Conservation (phyloP, 805 yeast genomes). For the Yarrowia sp. region DNA sequence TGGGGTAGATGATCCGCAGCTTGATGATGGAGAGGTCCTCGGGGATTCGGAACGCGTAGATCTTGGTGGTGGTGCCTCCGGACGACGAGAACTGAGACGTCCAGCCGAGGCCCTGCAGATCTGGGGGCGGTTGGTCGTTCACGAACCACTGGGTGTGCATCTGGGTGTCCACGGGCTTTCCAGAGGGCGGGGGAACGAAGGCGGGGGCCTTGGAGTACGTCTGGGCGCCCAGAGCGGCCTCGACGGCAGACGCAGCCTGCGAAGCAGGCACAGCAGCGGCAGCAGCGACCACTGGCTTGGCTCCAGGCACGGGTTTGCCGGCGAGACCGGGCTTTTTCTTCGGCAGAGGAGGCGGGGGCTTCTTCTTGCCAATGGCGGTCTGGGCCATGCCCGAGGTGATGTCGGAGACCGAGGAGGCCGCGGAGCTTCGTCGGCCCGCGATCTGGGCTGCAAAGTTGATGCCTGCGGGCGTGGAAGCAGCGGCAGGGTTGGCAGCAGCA, state of each 20-base stretch:
- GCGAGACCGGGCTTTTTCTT: constrained; percentile 32
- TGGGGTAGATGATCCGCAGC: constrained; percentile 36
- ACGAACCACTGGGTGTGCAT: constrained; percentile 34
- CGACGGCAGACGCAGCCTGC: constrained; percentile 1
- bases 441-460: constrained; percentile 36
- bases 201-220: neutral
- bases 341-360: constrained; percentile 34
- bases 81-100: constrained; percentile 30
- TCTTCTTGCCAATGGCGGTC: constrained; percentile 27
- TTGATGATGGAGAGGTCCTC: constrained; percentile 38
- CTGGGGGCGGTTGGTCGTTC: constrained; percentile 34
- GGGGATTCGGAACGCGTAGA: constrained; percentile 35
- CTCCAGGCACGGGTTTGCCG: constrained; percentile 26
- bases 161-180: constrained; percentile 29
- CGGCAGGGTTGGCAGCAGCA: neutral
- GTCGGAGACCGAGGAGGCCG: constrained; percentile 24
- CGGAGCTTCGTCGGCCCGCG: constrained; percentile 28
- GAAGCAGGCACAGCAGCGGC: neutral
- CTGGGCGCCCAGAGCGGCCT: constrained; percentile 7
- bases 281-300: neutral
- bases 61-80: constrained; percentile 31
- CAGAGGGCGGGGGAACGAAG: constrained; percentile 8
- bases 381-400: constrained; percentile 30
- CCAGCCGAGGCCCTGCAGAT: constrained; percentile 34
- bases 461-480: constrained; percentile 37